Evolutionary conservation across 345 rosid genomes (phyloP).

Genomic region (Pseudoturritis turrita): DNA sequence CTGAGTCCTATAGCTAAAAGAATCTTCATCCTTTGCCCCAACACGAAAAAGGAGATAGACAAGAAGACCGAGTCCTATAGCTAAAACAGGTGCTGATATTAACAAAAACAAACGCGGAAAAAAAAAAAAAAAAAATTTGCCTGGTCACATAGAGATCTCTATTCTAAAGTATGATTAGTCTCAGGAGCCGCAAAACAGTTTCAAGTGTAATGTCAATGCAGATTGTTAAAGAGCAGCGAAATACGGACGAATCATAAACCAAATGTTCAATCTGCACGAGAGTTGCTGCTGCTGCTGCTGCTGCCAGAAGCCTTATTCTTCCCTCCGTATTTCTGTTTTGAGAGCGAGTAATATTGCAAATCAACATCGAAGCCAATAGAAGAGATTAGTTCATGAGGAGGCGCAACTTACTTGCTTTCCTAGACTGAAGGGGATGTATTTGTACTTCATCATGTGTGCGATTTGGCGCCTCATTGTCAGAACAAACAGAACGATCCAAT

Average conservation of each 20-base stretch:
- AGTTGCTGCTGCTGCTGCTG: conserved; percentile 45
- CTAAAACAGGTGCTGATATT: too few species aligned
- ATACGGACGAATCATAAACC: not conserved
- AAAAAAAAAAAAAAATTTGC: too few species aligned
- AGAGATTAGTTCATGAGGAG: not conserved
- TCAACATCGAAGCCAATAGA: not conserved
- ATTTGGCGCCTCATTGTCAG: conserved; percentile 82
- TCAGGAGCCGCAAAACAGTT: not conserved
- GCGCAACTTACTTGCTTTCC: conserved; percentile 66
- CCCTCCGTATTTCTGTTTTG: conserved; percentile 40
- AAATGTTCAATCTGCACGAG: not conserved
- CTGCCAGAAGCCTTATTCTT: conserved; percentile 37
- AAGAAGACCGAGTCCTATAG: too few species aligned
- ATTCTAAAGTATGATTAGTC: not conserved
- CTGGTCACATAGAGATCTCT: too few species aligned
- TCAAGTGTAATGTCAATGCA: not conserved
- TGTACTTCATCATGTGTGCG: conserved; percentile 84
- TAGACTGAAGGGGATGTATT: conserved; percentile 55
- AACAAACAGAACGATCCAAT: conserved; percentile 73
- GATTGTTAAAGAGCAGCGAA: not conserved
- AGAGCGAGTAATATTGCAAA: not conserved
- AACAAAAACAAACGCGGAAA: too few species aligned
- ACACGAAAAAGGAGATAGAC: too few species aligned
- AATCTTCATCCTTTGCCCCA: too few species aligned
- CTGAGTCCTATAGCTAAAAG: too few species aligned